Base-by-base conservation (phyloP, 2,329 filamentous ascomycete genomes). In the Trichophyton rubrum region DNA sequence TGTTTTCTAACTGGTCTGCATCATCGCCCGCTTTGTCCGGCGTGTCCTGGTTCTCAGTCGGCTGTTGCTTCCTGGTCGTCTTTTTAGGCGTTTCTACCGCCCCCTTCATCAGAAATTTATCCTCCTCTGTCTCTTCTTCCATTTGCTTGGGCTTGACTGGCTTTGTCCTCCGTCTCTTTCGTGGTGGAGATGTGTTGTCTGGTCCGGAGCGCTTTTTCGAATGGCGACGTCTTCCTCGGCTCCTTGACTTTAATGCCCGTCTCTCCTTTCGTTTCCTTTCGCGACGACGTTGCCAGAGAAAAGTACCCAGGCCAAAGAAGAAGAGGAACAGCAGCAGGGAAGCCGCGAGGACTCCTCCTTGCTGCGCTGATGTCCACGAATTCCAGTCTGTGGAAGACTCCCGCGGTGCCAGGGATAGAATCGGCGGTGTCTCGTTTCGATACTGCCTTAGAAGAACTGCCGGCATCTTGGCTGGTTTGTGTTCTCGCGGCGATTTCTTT, bases 261-360 rank as follows among this genome's bases (percentile, higher is more conserved):
- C n/a, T 55, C 30, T n/a, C 30, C 8, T 11, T 55, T n/a, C 27
- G 20, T 35, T 45, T 38, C 15, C 27, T 49, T 27, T 20, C 24
- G n/a, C 43, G 59, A n/a, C 15, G 49, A 27, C 30, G 43, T n/a
- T 56, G 53, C 30, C 30, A 61, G 7, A 61, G 33, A 20, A 60
- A 67, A 27, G 62, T 45, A 9, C 64, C 55, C n/a, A 68, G 24
- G 15, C 33, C 64, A n/a, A 68, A 40, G 15, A 69, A 49, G 56
- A 69, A 59, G 15, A 69, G 17, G 5, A 65, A 65, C 6, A 64
- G 61, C 1, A 70, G 59, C 33, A 68, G 63, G 15, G 66, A 64
- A 3, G 66, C 68, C 6, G 67, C 67, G 9, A 71, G 66, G 15
- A 71, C 60, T 8, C 69, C 69, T 11, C 64, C 68, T 63, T 67